A percentile compares a stretch with the other conserved stretches of the same genome.
Evolutionary conservation across 2,329 filamentous ascomycete species (phyloP).

Genomic region (Pseudofabraea citricarpa): DNA sequence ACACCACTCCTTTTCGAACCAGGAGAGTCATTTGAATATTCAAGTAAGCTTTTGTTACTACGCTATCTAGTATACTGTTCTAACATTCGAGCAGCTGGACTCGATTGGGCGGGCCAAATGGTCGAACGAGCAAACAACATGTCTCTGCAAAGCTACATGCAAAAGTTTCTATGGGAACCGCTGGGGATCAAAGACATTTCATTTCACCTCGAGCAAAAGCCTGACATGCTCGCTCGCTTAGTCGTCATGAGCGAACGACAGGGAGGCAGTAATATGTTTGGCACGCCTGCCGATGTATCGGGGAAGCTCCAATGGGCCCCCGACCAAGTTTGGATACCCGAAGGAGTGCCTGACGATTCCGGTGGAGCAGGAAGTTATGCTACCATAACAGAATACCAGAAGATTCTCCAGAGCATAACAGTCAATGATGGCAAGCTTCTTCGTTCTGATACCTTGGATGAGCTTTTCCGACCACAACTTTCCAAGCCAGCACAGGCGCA

Average conservation of each 20-base stretch:
- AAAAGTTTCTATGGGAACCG: conserved; percentile 3
- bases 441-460: conserved; percentile 1
- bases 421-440: conserved; percentile 9
- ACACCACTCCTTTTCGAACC: conserved; percentile 60
- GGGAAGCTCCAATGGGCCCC: background rate
- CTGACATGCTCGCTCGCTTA: conserved; percentile 3
- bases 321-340: background rate
- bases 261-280: conserved; percentile 1
- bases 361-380: conserved; percentile 7
- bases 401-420: conserved; percentile 7
- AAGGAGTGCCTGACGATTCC: conserved; percentile 3
- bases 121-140: conserved; percentile 33
- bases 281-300: background rate
- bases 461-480: conserved; percentile 30
- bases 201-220: conserved; percentile 7
- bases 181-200: conserved; percentile 11
- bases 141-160: conserved; percentile 1
- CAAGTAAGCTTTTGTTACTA: background rate
- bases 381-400: conserved; percentile 4
- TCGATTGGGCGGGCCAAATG: conserved; percentile 48
- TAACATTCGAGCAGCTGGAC: conserved; percentile 15
- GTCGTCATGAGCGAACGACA: conserved; percentile 6
- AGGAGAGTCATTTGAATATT: conserved; percentile 55
- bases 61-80: background rate
- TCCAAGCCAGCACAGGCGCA: conserved; percentile 14